Base-by-base conservation (phyloP, 2,329 filamentous ascomycete species). In the Pseudogymnoascus sp. region DNA sequence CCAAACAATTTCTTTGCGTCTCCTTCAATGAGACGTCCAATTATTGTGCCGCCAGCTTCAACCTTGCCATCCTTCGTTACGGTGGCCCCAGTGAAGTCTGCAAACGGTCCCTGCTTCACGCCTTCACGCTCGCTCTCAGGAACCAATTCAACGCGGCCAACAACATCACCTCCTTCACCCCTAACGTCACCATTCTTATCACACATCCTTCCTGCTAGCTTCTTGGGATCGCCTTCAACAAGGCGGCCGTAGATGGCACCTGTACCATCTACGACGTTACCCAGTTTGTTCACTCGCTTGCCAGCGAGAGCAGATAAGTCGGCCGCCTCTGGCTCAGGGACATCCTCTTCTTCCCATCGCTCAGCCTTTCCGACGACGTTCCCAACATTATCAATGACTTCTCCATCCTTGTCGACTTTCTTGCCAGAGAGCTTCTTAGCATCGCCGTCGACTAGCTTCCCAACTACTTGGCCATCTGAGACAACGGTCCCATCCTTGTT, bases 1-100 rank as follows among this genome's bases (percentile, higher is more conserved):
- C 91, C 91, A 38, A 87, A 84, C 0, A 96, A 81, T 61, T 80
- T 78, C 80, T 91, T 91, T 37, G 82, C 74, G 62, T 96, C 88
- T 2, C 90, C 91, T 56, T 86, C 83, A 3, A 82, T 79, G 40
- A 93, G 81, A 44, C 87, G 80, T 21, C 91, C 91, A 59, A 95
- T 89, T 24, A 89, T 80, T 66, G 89, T 85, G 37, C 88, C 90
- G 60, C 83, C 79, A 0, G 81, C 77, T 7, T 87, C 87, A 44
- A 88, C 81, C 65, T 85, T 87, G 61, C 87, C 87, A 42, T 89
- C 86, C 74, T 88, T 89, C 73, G 81, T 81, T 33, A 90, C 85
- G 5, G 82, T 86, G 65, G 86, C 83, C 60, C 84, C 85, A 44
- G 81, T 77, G 21, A 88, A 82, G 68, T 88, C 86, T 13, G 86